Percentiles rank a stretch among this genome's conserved stretches.
Evolutionary conservation across 768 basidiomycete genomes (phyloP).

Genomic region (Mycena maculata): DNA sequence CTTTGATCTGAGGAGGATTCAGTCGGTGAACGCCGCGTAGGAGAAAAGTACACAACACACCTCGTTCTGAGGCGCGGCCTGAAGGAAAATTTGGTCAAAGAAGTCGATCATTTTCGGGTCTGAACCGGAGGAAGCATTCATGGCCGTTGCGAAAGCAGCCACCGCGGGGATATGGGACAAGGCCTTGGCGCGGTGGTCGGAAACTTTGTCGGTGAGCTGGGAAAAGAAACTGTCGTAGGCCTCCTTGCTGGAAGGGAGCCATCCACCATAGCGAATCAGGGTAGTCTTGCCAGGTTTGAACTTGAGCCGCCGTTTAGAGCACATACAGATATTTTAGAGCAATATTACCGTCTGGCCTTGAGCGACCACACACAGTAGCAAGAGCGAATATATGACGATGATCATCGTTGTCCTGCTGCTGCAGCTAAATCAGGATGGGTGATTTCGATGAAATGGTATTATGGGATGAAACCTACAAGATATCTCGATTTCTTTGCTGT

Average conservation of each 20-base stretch:
- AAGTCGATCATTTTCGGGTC: slow-evolving; percentile 4
- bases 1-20: background rate
- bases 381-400: background rate
- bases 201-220: background rate
- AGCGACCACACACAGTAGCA: background rate
- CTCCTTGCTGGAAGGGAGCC: background rate
- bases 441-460: background rate
- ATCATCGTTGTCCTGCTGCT: background rate
- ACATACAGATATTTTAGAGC: background rate
- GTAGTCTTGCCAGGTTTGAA: background rate
- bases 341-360: background rate
- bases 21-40: background rate
- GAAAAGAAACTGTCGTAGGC: background rate
- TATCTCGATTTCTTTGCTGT: no score
- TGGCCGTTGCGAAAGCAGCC: background rate
- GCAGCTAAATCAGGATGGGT: background rate
- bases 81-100: slow-evolving; percentile 2
- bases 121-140: background rate
- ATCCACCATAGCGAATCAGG: background rate
- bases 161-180: background rate
- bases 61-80: background rate
- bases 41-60: background rate
- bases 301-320: background rate
- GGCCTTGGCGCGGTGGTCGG: background rate
- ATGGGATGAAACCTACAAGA: no score